Percentiles rank a stretch among this genome's conserved stretches.
Evolutionary conservation across 495 filamentous ascomycete genomes (phyloP).

Genomic region (Aspergillus taichungensis): DNA sequence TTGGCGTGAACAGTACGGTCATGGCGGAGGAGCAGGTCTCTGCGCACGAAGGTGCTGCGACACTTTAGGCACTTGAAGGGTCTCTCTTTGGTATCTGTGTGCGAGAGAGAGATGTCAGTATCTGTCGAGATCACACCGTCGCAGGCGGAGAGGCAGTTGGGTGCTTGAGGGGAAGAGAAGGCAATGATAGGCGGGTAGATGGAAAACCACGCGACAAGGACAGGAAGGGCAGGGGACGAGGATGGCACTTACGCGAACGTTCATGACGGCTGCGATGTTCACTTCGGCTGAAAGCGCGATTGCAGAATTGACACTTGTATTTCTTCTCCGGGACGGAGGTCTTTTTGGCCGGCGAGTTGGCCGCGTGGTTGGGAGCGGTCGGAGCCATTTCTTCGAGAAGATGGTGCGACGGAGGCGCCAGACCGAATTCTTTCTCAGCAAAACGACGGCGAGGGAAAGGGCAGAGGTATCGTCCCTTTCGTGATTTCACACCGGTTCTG

Average conservation of each 20-base stretch:
- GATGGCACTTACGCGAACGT: slow-evolving; percentile 77
- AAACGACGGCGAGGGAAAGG: slow-evolving; percentile 25
- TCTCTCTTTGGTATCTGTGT: slow-evolving; percentile 93
- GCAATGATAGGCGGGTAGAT: background rate
- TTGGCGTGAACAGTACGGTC: slow-evolving; percentile 98
- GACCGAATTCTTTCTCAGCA: slow-evolving; percentile 35
- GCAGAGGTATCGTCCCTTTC: slow-evolving; percentile 43
- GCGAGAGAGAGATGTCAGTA: slow-evolving; percentile 14
- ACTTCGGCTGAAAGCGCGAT: slow-evolving; percentile 90
- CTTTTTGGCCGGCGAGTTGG: slow-evolving; percentile 48
- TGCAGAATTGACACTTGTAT: slow-evolving; percentile 99
- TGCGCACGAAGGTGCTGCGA: slow-evolving; percentile 94
- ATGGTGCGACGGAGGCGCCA: slow-evolving; percentile 25
- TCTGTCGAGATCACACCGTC: background rate
- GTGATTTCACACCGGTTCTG: slow-evolving; percentile 45
- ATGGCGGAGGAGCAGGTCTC: slow-evolving; percentile 91
- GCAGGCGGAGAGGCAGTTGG: background rate
- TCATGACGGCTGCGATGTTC: slow-evolving; percentile 97
- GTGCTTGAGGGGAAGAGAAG: background rate
- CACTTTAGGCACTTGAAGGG: slow-evolving; percentile 98
- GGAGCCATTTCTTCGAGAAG: slow-evolving; percentile 34
- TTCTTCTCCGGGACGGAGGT: slow-evolving; percentile 79
- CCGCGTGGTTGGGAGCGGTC: slow-evolving; percentile 56
- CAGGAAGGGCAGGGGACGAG: background rate
- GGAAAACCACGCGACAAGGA: background rate